phyloP scores from a whole-genome alignment of 805 yeast species.

The Tetrapisispora namnaoensis region DNA sequence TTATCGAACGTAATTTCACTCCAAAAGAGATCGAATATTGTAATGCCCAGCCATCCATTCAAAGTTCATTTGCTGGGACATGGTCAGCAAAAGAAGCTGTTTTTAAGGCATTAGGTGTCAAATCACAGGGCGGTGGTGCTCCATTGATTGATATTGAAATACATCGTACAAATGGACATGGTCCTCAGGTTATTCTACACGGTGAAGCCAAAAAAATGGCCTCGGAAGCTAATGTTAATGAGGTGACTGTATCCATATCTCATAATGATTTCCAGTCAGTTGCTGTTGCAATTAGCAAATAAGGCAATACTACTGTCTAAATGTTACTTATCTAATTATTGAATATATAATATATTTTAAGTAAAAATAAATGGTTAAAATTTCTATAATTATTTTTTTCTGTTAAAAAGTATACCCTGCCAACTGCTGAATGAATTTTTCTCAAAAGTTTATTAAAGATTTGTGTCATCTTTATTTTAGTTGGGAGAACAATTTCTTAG shows the following conservation, averaged over 20 bases:
- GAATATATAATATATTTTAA: too few relatives aligned
- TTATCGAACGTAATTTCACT: conserved; percentile 88
- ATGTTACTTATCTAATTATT: neutral
- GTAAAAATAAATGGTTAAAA: too few relatives aligned
- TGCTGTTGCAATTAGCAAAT: conserved; percentile 72
- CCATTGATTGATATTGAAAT: conserved; percentile 87
- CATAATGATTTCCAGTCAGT: conserved; percentile 97
- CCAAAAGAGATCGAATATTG: conserved; percentile 72
- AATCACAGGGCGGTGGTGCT: conserved; percentile 92
- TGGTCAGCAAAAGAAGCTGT: conserved; percentile 99
- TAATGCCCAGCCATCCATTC: conserved; percentile 58
- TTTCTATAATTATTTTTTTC: too few relatives aligned
- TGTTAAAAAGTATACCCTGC: too few relatives aligned
- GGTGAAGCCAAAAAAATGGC: conserved; percentile 79
- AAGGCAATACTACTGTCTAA: neutral
- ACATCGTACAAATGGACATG: conserved; percentile 62
- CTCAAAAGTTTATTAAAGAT: too few relatives aligned
- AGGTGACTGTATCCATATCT: conserved; percentile 80
- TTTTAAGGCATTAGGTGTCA: conserved; percentile 86
- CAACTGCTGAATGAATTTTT: too few relatives aligned
- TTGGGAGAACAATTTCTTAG: too few relatives aligned
- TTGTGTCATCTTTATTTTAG: too few relatives aligned
- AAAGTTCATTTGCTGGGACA: conserved; percentile 90
- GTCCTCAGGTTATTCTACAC: conserved; percentile 68
- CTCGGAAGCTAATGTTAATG: conserved; percentile 51